Percentiles rank a stretch among this genome's conserved stretches.
These are phyloP conservation scores for Colletotrichum aenigma DNA, from an alignment of 2,329 filamentous ascomycete species.

Conservation along the genomic window DNA sequence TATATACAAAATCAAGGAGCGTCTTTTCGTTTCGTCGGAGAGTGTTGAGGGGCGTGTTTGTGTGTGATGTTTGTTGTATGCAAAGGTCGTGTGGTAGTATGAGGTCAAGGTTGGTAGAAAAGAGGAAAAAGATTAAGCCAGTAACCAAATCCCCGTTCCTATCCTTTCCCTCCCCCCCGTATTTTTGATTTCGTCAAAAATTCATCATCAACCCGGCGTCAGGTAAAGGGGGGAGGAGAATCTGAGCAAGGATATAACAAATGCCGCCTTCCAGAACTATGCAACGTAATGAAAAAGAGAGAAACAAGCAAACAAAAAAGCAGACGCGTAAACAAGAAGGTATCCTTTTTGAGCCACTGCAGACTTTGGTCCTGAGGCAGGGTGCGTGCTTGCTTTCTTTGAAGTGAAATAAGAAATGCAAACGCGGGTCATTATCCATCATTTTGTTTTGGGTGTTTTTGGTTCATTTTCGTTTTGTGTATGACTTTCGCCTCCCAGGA, in stretches of 20 bases:
- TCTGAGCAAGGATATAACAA: constrained; percentile 22
- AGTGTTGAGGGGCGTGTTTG: neutral
- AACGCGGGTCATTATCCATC: neutral
- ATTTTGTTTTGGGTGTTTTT: neutral
- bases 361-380: neutral
- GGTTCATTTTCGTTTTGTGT: neutral
- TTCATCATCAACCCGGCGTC: constrained; percentile 25
- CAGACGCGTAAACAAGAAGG: constrained; percentile 15
- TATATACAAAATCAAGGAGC: neutral
- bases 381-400: neutral
- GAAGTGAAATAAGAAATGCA: neutral
- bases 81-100: neutral
- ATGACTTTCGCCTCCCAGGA: neutral
- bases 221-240: constrained; percentile 22
- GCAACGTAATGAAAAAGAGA: constrained; percentile 21
- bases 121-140: constrained; percentile 1
- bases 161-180: constrained; percentile 20
- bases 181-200: constrained; percentile 17
- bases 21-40: neutral
- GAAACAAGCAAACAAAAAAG: constrained; percentile 22
- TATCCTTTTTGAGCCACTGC: neutral
- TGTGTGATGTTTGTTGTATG: neutral
- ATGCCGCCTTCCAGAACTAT: constrained; percentile 19
- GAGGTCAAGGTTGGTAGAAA: neutral
- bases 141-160: constrained; percentile 8